Evolutionary conservation across 345 rosid species (phyloP), one percentile per base, ranked within the genome.

Genomic region (Turritis glabra): DNA sequence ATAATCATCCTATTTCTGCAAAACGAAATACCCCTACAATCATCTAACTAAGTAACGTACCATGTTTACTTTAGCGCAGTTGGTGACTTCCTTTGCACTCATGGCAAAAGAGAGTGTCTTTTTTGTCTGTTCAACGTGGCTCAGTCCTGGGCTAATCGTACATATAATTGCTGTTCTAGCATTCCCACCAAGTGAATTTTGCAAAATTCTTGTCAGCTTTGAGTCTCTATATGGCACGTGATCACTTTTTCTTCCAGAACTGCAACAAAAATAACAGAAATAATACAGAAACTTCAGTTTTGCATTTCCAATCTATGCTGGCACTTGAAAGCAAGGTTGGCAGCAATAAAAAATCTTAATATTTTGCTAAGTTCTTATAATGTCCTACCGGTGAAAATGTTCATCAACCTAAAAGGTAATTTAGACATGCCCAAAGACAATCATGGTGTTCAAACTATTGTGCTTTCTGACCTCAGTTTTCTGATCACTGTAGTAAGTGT

Each of bases 181-280:
- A 84, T 94, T 94, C 70, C 98, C 98, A 17, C 98, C 98, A n/a
- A 94, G 90, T 44, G 98, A 91, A 78, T 84, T 87, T 84, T 94
- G 98, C 86, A 94, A 81, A 78, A 94, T 91, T 60, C 98, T 80
- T 37, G 98, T 94, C 58, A 94, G 97, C 82, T 94, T 94, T 26
- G 98, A 94, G 83, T 94, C 96, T 82, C 98, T 88, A 51, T 94
- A 94, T 40, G 98, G 97, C 71, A 94, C 78, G 53, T 94, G 98
- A 40, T 81, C 77, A 48, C 79, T 84, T 73, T 79, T 84, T 78
- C 81, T 85, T 72, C 91, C 97, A 67, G 85, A 85, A 80, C 98
- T 94, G 89, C 84, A 81, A 51, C 77, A 80, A 81, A 18, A 80
- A 74, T 26, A 60, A 67, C 33, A 8, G 66, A 35, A 25, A 18